Base-by-base conservation (phyloP, 192 early-diverging fungal species). In the Umbelopsis isabellina region DNA sequence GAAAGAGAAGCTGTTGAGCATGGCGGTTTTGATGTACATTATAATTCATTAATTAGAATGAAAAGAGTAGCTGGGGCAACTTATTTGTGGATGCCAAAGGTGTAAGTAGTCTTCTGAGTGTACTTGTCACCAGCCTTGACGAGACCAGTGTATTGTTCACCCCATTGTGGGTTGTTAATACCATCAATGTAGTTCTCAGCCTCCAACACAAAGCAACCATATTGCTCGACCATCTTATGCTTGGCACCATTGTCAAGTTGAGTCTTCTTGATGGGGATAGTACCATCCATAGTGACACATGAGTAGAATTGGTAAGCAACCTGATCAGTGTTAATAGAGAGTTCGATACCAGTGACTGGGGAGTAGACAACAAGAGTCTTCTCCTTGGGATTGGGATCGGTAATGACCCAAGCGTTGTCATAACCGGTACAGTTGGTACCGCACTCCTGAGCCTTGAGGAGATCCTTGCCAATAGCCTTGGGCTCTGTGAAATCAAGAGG, bases 181-280 rank as follows among this genome's bases (percentile, higher is more conserved):
- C 45, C 41, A 30, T 66, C 65, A 66, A 66, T 66, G 45, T 66
- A 66, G 46, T 66, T 66, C 44, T 66, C 65, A 30, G 65, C 65
- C 45, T 66, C 65, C 41, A 66, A 66, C 2, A 66, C 65, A 45
- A 66, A 22, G 25, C 65, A 66, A 3, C 65, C 65, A 48, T 66
- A 66, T 66, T 47, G 65, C 11, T 46, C 22, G 45, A 66, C 65
- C 18, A 66, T 23, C 20, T 66, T 47, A 20, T 66, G 46, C n/a
- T 46, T 46, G 33, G 20, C 50, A 25, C 21, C 65, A 15, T 66
- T 66, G 16, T 23, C 65, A 7, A 25, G 23, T 18, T 66, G 41
- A 12, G 46, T 66, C 65, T n/a, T 46, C 65, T 66, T 48, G 27
- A 61, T 25, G 12, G 55, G 55, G 25, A 61, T 61, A 30, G 45